phyloP scores from a whole-genome alignment of 768 basidiomycete species.

The Daedaleopsis nitida region DNA sequence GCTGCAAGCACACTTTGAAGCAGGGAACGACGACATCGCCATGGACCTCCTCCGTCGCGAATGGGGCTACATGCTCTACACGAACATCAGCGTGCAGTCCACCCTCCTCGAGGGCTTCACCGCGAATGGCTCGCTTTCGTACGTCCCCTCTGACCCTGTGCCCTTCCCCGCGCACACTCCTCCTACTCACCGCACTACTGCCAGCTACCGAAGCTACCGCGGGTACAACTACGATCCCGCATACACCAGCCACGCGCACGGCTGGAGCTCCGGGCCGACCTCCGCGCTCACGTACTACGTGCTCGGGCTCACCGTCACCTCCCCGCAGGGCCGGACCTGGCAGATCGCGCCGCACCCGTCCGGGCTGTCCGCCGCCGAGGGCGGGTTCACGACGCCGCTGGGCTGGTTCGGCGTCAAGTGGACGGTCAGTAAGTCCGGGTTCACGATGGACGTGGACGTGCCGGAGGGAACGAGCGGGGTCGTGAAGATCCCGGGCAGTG shows the following conservation, averaged over 20 bases:
- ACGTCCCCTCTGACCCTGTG: conserved; percentile 18
- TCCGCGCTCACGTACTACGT: conserved; percentile 59
- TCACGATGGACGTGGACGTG: conserved; percentile 17
- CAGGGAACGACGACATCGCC: conserved; percentile 52
- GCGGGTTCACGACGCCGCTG: conserved; percentile 54
- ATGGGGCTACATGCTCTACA: conserved; percentile 65
- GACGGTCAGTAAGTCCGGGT: conserved; percentile 27
- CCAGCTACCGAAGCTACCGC: conserved; percentile 49
- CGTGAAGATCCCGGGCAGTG: conserved; percentile 13
- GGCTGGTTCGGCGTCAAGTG: conserved; percentile 55
- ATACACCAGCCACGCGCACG: conserved; percentile 62
- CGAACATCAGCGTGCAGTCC: conserved; percentile 55
- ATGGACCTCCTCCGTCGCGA: conserved; percentile 54
- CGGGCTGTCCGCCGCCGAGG: conserved; percentile 44
- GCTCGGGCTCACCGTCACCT: conserved; percentile 52
- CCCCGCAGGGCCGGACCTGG: conserved; percentile 52
- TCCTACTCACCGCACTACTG: no score
- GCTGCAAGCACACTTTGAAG: conserved; percentile 60
- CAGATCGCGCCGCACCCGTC: conserved; percentile 47
- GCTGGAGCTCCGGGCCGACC: conserved; percentile 61
- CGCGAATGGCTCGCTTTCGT: conserved; percentile 57
- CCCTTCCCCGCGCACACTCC: no score
- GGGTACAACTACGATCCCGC: conserved; percentile 61
- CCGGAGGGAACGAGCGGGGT: conserved; percentile 20
- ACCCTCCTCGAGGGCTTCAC: conserved; percentile 62